Base-by-base conservation (phyloP, 257 asterid genomes). In the Cruciata laevipes region DNA sequence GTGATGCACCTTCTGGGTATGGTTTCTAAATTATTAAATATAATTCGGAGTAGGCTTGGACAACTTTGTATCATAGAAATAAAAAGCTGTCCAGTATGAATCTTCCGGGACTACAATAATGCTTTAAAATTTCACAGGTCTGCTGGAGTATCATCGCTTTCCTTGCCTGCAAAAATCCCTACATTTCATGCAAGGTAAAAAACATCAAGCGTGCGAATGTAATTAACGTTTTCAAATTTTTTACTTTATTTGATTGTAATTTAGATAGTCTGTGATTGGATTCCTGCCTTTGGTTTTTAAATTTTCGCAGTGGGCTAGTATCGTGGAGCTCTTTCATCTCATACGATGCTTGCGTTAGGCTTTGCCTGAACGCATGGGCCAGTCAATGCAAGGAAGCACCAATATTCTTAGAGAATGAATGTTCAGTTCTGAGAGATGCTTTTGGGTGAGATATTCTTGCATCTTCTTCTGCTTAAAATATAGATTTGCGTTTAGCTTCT, bases 281-380 rank as follows among this genome's bases (percentile, higher is more conserved):
- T 38, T 60, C 38, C 24, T 67, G 31, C 72, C 59, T 70, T 81
- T 75, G 47, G 53, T 71, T 37, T 42, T 72, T 61, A 67, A 69
- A 30, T 57, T 65, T 77, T 73, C 82, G 59, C 87, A 93, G 99
- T 79, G 97, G 89, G 74, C 83, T 86, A 60, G 99, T 97, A 51
- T 66, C 87, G 55, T 93, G 99, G 97, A 83, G 78, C 37, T 76
- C 75, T 64, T 89, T 90, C 66, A 81, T 88, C 65, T 80, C 99
- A 57, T 93, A 93, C 56, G 99, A 93, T 66, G 99, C 99, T 44
- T 93, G 99, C 67, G 88, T 86, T 64, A 84, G 99, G 69, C 85
- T 93, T n/a, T 93, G 99, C 72, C 96, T 93, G 72, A 88, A 86
- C 58, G 83, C 96, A 7, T 90, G 97, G 97, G 90, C 94, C 47